These are phyloP conservation scores for Colletotrichum brevisporum DNA, from an alignment of 2,329 filamentous ascomycete genomes.

Conservation along the genomic window DNA sequence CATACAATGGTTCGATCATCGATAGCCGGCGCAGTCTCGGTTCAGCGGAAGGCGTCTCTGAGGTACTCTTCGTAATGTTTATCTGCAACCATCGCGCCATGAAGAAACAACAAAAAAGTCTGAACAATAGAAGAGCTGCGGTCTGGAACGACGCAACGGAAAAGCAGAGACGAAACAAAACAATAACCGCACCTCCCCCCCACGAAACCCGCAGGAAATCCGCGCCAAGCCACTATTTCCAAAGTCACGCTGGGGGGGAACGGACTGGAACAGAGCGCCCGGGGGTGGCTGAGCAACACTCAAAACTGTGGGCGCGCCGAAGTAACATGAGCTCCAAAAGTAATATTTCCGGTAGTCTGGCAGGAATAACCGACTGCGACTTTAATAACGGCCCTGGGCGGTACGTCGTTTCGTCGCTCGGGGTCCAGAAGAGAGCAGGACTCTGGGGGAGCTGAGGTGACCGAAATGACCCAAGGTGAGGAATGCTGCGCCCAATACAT, in stretches of 20 bases:
- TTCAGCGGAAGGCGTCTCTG: not conserved
- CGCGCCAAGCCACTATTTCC: constrained; percentile 28
- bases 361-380: constrained; percentile 33
- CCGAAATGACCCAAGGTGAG: no score
- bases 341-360: constrained; percentile 1
- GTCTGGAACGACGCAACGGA: constrained; percentile 1
- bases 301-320: constrained; percentile 16
- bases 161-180: constrained; percentile 4
- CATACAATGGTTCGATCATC: constrained; percentile 3
- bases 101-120: not conserved
- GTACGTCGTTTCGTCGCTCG: not conserved
- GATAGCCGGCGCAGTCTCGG: not conserved
- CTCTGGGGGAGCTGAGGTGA: no score
- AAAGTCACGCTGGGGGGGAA: not conserved
- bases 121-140: not conserved
- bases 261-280: constrained; percentile 6
- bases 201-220: constrained; percentile 11
- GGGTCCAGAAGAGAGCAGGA: not conserved
- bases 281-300: constrained; percentile 37
- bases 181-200: not conserved
- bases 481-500: not conserved
- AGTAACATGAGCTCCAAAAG: not conserved
- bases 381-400: not conserved
- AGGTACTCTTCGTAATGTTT: no score
- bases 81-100: not conserved